Conservation (phyloP, 2,329 filamentous ascomycete genomes). For the Ascosphaera pollenicola region DNA sequence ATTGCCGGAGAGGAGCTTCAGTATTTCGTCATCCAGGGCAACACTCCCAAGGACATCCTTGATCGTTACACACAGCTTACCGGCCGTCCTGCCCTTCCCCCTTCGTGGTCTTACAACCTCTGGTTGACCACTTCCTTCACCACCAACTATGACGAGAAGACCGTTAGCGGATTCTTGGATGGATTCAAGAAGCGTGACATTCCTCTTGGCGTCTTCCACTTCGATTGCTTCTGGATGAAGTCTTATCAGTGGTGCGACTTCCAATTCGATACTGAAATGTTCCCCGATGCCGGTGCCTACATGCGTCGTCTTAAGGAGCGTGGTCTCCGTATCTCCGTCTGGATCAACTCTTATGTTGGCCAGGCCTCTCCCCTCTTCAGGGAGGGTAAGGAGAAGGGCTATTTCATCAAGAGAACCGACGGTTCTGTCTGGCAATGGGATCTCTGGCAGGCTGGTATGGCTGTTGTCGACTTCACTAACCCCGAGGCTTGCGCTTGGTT, state of each 20-base stretch:
- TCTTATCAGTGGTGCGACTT: conserved; percentile 59
- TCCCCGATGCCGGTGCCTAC: conserved; percentile 44
- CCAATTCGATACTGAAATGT: conserved; percentile 43
- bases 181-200: conserved; percentile 44
- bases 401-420: conserved; percentile 45
- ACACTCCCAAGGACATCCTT: conserved; percentile 49
- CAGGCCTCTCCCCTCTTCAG: conserved; percentile 46
- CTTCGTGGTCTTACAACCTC: conserved; percentile 53
- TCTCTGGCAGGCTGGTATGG: conserved; percentile 59
- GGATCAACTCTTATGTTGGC: conserved; percentile 56
- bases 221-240: conserved; percentile 59
- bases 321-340: conserved; percentile 47
- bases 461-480: conserved; percentile 52
- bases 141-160: conserved; percentile 48
- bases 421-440: conserved; percentile 58
- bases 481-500: conserved; percentile 46
- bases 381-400: conserved; percentile 39
- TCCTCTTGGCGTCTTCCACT: conserved; percentile 51
- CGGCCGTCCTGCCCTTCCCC: conserved; percentile 40
- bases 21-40: conserved; percentile 53
- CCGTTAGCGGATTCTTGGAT: conserved; percentile 42
- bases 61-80: conserved; percentile 45
- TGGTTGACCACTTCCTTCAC: conserved; percentile 57
- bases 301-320: conserved; percentile 41
- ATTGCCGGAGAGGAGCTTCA: conserved; percentile 48